Evolutionary conservation across 495 filamentous ascomycete genomes (phyloP), one percentile per base, ranked within the genome.

Genomic region (Pseudomonodictys pantanalensis): DNA sequence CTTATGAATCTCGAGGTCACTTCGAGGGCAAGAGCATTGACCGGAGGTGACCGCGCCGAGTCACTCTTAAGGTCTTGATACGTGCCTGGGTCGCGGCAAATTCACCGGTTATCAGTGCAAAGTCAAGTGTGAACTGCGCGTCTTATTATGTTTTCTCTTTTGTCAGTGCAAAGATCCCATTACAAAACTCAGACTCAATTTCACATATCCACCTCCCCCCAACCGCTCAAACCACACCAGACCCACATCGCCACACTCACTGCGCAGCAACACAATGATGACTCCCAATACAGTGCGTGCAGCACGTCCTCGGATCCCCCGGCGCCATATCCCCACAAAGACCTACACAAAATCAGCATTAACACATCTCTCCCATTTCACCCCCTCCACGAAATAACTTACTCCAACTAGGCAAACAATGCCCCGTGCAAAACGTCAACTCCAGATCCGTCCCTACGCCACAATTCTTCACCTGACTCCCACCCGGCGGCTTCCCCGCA

Each of bases 401-500:
- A 58, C 56, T 58, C 56, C 56, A 58, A 43, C 32, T 17, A 25
- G 56, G 56, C 56, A 58, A 51, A 20, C 56, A 58, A 28, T 43
- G 20, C 11, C 24, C 25, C 30, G 45, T 51, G 22, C 56, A 58
- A 32, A 58, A 41, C 32, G 35, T 51, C n/a, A 58, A 32, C 15
- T 28, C 29, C 25, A 58, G 44, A 51, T 58, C 42, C 9, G 45
- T 51, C 10, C 24, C 30, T n/a, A 24, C 47, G 10, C n/a, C 3
- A 32, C 56, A 58, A 18, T 42, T 32, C 57, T 47, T 52, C 10
- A 46, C 49, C 41, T 47, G 38, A 24, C 78, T 82, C 0, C 78
- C 81, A 9, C 66, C 75, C 0, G 78, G 77, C 22, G 73, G 69
- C 7, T 73, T 68, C 5, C 81, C 81, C 23, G 67, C 68, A 0